These are phyloP conservation scores for Pyrus bretschneideri DNA, from an alignment of 306 rosid species.

Conservation along the genomic window DNA sequence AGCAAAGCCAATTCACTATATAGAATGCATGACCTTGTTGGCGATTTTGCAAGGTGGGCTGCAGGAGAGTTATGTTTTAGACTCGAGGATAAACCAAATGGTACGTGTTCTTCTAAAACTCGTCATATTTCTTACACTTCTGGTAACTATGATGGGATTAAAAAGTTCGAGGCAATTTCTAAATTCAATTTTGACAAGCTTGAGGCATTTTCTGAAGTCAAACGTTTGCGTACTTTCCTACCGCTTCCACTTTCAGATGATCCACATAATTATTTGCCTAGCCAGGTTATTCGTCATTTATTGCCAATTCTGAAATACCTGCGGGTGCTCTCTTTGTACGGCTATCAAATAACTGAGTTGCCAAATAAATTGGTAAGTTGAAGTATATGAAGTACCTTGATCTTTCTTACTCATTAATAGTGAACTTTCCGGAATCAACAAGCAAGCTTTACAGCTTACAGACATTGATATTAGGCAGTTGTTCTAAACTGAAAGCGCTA, in stretches of 20 bases:
- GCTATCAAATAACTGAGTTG: background rate
- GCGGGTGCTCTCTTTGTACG: slow-evolving; percentile 13
- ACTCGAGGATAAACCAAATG: background rate
- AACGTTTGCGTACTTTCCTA: background rate
- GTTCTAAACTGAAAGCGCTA: background rate
- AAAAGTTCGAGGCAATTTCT: background rate
- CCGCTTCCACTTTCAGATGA: background rate
- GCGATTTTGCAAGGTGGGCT: slow-evolving; percentile 26
- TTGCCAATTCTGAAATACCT: background rate
- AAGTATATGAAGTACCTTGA: slow-evolving; percentile 14
- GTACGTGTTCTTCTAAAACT: background rate
- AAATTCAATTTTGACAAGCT: background rate
- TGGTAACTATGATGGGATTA: background rate
- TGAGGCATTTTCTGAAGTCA: background rate
- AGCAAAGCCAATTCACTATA: background rate
- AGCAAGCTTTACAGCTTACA: slow-evolving; percentile 26
- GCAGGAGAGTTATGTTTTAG: background rate
- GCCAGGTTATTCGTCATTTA: background rate
- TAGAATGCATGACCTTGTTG: slow-evolving; percentile 36
- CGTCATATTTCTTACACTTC: slow-evolving; percentile 23
- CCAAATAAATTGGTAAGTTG: background rate
- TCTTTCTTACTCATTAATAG: background rate
- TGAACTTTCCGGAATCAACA: slow-evolving; percentile 10
- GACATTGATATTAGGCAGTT: slow-evolving; percentile 14
- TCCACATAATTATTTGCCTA: background rate